These are phyloP conservation scores for Pseudomonodictys pantanalensis DNA, from an alignment of 495 filamentous ascomycete genomes.

Conservation along the genomic window DNA sequence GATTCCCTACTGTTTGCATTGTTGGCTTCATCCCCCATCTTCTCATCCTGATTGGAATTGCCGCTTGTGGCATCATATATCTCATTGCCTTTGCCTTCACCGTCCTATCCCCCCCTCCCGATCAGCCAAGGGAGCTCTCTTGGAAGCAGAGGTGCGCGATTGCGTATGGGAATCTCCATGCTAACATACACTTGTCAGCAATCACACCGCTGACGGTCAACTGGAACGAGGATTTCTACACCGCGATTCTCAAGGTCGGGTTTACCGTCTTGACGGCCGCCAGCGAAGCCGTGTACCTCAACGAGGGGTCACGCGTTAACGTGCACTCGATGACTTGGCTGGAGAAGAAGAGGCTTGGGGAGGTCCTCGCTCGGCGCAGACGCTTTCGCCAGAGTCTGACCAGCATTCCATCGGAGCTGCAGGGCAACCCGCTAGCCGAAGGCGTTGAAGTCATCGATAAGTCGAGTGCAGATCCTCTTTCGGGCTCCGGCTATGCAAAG, in stretches of 20 bases:
- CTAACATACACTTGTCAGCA: conserved; percentile 75
- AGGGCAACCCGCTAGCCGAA: conserved; percentile 44
- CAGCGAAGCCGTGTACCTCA: conserved; percentile 91
- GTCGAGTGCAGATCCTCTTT: neutral
- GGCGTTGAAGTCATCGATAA: conserved; percentile 25
- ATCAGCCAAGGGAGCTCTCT: conserved; percentile 39
- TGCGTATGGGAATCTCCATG: conserved; percentile 87
- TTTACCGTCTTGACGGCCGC: conserved; percentile 87
- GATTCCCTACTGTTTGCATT: conserved; percentile 91
- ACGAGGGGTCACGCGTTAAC: conserved; percentile 76
- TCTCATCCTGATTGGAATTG: conserved; percentile 73
- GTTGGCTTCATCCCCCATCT: conserved; percentile 93
- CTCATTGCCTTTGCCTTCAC: conserved; percentile 70
- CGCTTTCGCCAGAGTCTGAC: conserved; percentile 26
- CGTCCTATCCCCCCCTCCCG: conserved; percentile 61
- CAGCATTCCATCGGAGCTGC: conserved; percentile 32
- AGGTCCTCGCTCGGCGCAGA: conserved; percentile 45
- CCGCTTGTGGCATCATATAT: conserved; percentile 72
- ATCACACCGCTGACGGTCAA: conserved; percentile 60
- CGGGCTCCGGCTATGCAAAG: conserved; percentile 59
- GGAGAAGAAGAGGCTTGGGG: conserved; percentile 71
- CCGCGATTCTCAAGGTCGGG: conserved; percentile 76
- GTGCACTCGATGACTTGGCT: conserved; percentile 85
- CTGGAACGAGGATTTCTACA: conserved; percentile 92
- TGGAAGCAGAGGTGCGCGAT: conserved; percentile 56